Percentiles rank a stretch among this genome's conserved stretches.
Conservation (phyloP, 495 filamentous ascomycete species). For the Elaphomyces granulatus region DNA sequence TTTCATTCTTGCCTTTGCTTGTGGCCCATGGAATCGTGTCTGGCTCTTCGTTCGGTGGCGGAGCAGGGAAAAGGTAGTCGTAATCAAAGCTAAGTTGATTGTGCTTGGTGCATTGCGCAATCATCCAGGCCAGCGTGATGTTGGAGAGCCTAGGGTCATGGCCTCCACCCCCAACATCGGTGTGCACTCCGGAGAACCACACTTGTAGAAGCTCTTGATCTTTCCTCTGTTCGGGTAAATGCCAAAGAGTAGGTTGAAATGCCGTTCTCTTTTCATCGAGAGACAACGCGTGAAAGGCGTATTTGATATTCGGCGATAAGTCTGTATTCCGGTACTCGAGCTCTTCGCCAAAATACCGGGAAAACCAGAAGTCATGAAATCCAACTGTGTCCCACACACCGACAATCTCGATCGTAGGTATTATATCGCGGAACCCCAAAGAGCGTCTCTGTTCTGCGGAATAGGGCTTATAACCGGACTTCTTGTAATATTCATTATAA, state of each 20-base stretch:
- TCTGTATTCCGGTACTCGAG: slow-evolving; percentile 18
- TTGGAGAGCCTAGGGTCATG: slow-evolving; percentile 23
- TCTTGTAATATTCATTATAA: slow-evolving; percentile 34
- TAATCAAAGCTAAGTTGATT: slow-evolving; percentile 12
- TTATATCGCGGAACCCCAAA: slow-evolving; percentile 8
- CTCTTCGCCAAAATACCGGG: slow-evolving; percentile 12
- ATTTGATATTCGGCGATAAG: slow-evolving; percentile 28
- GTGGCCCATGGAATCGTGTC: slow-evolving; percentile 11
- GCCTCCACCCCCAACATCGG: slow-evolving; percentile 36
- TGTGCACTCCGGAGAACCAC: slow-evolving; percentile 44
- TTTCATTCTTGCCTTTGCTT: slow-evolving; percentile 2
- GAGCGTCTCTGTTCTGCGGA: slow-evolving; percentile 5
- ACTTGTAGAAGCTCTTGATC: slow-evolving; percentile 28
- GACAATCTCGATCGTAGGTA: slow-evolving; percentile 32
- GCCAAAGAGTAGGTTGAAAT: slow-evolving; percentile 42
- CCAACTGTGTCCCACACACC: slow-evolving; percentile 51
- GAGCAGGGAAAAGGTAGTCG: slow-evolving; percentile 9
- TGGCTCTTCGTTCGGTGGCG: background rate
- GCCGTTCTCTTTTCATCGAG: slow-evolving; percentile 40
- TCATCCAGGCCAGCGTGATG: slow-evolving; percentile 36
- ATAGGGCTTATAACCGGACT: slow-evolving; percentile 15
- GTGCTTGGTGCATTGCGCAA: slow-evolving; percentile 19
- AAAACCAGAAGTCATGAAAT: slow-evolving; percentile 19
- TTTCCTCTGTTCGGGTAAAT: slow-evolving; percentile 18
- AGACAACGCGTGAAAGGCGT: slow-evolving; percentile 47